Base-by-base conservation (phyloP, 73 alveolate species). In the Stentor roeselii region DNA sequence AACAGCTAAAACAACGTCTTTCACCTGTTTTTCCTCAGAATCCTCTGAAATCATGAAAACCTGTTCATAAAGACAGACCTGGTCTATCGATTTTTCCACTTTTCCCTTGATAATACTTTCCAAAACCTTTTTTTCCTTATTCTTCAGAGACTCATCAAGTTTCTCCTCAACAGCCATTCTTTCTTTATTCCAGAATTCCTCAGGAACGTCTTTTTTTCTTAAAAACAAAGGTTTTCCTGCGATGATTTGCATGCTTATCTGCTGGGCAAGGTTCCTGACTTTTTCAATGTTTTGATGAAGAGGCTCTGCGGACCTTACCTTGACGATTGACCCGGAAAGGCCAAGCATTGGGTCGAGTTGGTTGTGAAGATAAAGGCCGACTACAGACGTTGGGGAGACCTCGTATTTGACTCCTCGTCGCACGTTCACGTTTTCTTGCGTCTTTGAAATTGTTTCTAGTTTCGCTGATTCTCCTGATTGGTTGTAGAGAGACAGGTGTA, bases 391-490 rank as follows among this genome's bases (percentile, higher is more conserved):
- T 1, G 2, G 27, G 50, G 42, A n/a, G n/a, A 21, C 27, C 41
- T 67, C 80, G 27, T 21, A 21, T 32, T 21, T 67, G 11, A 21
- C 80, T 27, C 80, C 80, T 67, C 80, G 21, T 67, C 80, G 21
- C 21, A 67, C 41, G 14, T 27, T 21, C 27, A 67, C 80, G 58
- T 90, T 90, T 75, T 90, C 95, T 82, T 84, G 59, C 36, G 92
- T 86, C 85, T 90, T 90, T 60, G 90, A 86, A 42, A 86, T 86
- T 14, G 89, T 21, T 39, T 86, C 60, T 3, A 78, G 84, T 42
- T 86, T 37, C 30, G 91, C 95, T 3, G 86, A 92, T 39, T 59
- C 86, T n/a, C 78, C 58, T 41, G 88, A 83, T 75, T 83, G 75
- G 37, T n/a, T 30, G 34, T 27, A 67, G 37, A n/a, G 27, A 27